phyloP scores from a whole-genome alignment of 2,329 filamentous ascomycete species.

The Pleoardoris graminearum region DNA sequence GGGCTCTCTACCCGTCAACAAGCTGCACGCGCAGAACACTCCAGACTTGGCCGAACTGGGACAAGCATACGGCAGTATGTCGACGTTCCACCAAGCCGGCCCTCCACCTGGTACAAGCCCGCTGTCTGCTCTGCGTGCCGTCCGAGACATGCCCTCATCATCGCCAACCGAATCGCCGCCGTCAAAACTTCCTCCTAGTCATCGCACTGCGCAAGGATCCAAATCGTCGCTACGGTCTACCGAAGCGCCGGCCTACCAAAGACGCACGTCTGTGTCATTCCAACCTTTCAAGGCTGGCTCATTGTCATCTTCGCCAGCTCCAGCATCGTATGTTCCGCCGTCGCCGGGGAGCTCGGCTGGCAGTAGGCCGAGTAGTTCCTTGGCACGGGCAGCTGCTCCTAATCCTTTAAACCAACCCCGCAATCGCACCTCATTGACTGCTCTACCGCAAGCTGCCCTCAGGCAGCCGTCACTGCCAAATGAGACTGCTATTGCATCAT shows the following conservation, averaged over 20 bases:
- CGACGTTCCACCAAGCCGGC: constrained; percentile 81
- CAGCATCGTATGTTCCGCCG: constrained; percentile 53
- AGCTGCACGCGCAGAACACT: constrained; percentile 50
- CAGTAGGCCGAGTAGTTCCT: constrained; percentile 28
- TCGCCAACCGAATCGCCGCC: constrained; percentile 57
- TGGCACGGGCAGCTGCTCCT: constrained; percentile 24
- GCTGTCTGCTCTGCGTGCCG: constrained; percentile 77
- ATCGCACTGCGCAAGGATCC: constrained; percentile 51
- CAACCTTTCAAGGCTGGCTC: constrained; percentile 96
- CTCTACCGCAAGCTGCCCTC: constrained; percentile 74
- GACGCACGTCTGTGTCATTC: constrained; percentile 84
- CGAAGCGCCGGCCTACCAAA: constrained; percentile 58
- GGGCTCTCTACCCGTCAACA: constrained; percentile 74
- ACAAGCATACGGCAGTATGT: constrained; percentile 86
- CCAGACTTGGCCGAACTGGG: constrained; percentile 69
- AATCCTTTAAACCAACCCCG: constrained; percentile 56
- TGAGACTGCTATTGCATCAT: constrained; percentile 65
- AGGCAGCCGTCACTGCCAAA: constrained; percentile 66
- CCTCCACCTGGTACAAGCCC: constrained; percentile 79
- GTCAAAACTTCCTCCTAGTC: constrained; percentile 53
- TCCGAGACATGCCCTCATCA: constrained; percentile 58
- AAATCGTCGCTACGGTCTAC: constrained; percentile 55
- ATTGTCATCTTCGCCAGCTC: constrained; percentile 82
- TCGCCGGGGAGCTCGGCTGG: constrained; percentile 57
- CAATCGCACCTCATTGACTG: constrained; percentile 72